Evolutionary conservation across 208 protist species (phyloP).

Genomic region (Trypanosoma grayi): DNA sequence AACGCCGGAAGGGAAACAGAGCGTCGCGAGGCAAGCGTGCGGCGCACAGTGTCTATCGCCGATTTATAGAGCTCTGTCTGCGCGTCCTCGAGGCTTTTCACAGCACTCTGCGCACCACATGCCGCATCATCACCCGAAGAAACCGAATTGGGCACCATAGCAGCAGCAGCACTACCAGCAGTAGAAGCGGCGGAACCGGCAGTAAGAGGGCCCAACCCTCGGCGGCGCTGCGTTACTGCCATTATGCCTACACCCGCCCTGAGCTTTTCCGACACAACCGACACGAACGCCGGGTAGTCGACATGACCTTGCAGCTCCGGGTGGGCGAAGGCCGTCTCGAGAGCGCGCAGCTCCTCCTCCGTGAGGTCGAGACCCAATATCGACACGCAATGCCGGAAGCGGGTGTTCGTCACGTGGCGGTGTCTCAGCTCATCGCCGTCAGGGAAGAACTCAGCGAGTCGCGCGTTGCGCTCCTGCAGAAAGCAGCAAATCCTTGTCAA

Average conservation of each 20-base stretch:
- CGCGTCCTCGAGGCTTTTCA: constrained; percentile 10
- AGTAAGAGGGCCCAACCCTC: constrained; percentile 17
- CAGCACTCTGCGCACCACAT: background rate
- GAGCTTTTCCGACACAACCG: constrained; percentile 48
- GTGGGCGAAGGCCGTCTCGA: constrained; percentile 58
- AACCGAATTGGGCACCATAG: background rate
- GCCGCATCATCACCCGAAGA: background rate
- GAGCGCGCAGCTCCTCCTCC: constrained; percentile 43
- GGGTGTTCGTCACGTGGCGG: constrained; percentile 62
- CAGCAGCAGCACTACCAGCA: background rate
- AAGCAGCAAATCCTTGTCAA: constrained; percentile 56
- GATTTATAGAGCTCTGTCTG: constrained; percentile 20
- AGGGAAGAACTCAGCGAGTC: constrained; percentile 75
- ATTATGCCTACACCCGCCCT: constrained; percentile 42
- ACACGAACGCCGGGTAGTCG: constrained; percentile 70
- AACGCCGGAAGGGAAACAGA: constrained; percentile 57
- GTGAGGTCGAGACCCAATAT: constrained; percentile 73
- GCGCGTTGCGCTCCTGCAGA: constrained; percentile 66
- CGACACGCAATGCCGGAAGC: constrained; percentile 73
- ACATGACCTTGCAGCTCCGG: constrained; percentile 34
- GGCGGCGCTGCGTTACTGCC: constrained; percentile 46
- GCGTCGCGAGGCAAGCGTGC: constrained; percentile 48
- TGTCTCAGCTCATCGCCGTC: constrained; percentile 86
- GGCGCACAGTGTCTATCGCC: constrained; percentile 48
- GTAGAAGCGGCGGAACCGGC: background rate